Conservation (phyloP, 148 eudicot genomes). For the Persicaria tinctoria region DNA sequence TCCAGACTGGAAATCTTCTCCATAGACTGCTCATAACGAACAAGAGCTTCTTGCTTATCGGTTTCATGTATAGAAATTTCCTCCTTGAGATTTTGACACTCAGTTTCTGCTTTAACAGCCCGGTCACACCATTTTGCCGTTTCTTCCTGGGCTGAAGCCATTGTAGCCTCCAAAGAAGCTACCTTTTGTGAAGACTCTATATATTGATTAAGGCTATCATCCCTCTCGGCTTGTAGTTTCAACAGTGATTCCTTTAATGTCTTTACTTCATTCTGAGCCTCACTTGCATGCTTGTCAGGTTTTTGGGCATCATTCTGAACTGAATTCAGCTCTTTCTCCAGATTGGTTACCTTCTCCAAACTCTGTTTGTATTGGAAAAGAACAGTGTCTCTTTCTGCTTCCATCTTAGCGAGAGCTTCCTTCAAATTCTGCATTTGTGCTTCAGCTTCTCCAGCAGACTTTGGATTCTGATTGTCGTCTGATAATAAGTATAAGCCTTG, state of each 20-base stretch:
- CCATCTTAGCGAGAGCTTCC: slow-evolving; percentile 44
- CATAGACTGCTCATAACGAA: slow-evolving; percentile 41
- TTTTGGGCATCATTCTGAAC: slow-evolving; percentile 40
- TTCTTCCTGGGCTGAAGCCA: slow-evolving; percentile 38
- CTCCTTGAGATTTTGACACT: slow-evolving; percentile 36
- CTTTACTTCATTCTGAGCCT: slow-evolving; percentile 52
- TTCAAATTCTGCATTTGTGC: slow-evolving; percentile 44
- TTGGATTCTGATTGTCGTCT: slow-evolving; percentile 37
- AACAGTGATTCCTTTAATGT: slow-evolving; percentile 51
- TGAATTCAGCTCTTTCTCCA: slow-evolving; percentile 49
- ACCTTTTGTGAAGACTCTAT: slow-evolving; percentile 40
- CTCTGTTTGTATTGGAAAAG: slow-evolving; percentile 42
- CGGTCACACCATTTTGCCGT: slow-evolving; percentile 30
- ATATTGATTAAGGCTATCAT: slow-evolving; percentile 31
- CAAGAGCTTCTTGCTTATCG: slow-evolving; percentile 42
- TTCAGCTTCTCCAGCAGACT: slow-evolving; percentile 36
- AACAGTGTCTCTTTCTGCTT: slow-evolving; percentile 53
- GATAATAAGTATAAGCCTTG: slow-evolving; percentile 27
- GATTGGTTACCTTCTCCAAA: slow-evolving; percentile 43
- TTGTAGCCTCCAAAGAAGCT: slow-evolving; percentile 40
- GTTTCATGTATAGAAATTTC: slow-evolving; percentile 42
- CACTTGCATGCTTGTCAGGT: slow-evolving; percentile 38
- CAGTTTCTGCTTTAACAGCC: slow-evolving; percentile 39
- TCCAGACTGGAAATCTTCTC: slow-evolving; percentile 50
- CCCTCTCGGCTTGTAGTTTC: slow-evolving; percentile 55